Percentiles rank a stretch among this genome's conserved stretches.
Conservation (phyloP, 129 eudicot species). For the Flaveria trinervia region DNA sequence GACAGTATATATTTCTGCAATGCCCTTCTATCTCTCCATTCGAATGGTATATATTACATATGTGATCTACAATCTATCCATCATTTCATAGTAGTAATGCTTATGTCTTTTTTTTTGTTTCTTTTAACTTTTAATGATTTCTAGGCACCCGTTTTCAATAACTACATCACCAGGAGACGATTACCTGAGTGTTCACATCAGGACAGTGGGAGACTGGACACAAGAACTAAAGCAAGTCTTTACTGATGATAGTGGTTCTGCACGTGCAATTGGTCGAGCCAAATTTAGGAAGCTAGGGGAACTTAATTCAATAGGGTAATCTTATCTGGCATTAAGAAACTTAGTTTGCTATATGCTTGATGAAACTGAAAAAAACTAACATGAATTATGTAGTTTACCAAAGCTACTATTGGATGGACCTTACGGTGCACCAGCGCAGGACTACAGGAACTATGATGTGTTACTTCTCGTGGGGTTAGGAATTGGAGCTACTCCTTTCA, state of each 20-base stretch:
- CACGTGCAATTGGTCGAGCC: slow-evolving; percentile 67
- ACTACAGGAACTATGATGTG: slow-evolving; percentile 83
- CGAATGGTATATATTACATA: slow-evolving; percentile 62
- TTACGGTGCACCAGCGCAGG: slow-evolving; percentile 98
- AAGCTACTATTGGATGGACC: slow-evolving; percentile 91
- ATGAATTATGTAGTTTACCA: slow-evolving; percentile 62
- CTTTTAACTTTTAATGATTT: neutral
- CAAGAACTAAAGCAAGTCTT: slow-evolving; percentile 78
- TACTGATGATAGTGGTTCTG: slow-evolving; percentile 57
- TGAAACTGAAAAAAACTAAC: neutral
- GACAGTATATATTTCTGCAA: slow-evolving; percentile 94
- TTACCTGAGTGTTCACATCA: slow-evolving; percentile 82
- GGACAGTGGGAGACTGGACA: slow-evolving; percentile 98
- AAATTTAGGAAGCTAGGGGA: slow-evolving; percentile 57
- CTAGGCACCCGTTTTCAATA: slow-evolving; percentile 96
- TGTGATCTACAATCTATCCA: neutral
- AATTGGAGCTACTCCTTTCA: slow-evolving; percentile 97
- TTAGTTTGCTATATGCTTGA: neutral
- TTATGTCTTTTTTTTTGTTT: neutral
- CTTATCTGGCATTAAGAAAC: slow-evolving; percentile 27
- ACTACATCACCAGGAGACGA: slow-evolving; percentile 96
- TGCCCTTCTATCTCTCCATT: slow-evolving; percentile 93
- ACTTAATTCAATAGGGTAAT: slow-evolving; percentile 61
- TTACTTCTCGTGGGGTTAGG: slow-evolving; percentile 93
- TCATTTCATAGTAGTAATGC: neutral